Evolutionary conservation across 2,329 filamentous ascomycete species (phyloP), one percentile per base, ranked within the genome.

Genomic region (Talaromyces sp.): DNA sequence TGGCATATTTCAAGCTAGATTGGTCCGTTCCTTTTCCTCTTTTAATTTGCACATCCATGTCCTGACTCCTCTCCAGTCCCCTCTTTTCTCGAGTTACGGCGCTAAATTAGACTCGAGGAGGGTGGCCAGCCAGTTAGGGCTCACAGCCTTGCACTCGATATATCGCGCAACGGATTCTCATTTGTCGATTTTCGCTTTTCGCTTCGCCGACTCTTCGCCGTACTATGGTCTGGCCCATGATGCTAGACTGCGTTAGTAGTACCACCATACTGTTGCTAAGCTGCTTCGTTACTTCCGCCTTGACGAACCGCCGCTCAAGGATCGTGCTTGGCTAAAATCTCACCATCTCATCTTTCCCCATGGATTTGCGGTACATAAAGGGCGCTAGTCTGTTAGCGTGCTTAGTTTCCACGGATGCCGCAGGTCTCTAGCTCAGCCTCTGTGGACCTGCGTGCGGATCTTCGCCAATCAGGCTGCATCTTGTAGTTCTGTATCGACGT

Each of bases 371-470:
- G 50, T 63, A 63, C 50, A 63, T 57, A 57, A 63, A 63, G 61
- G 61, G 61, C 61, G 27, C 61, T 63, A 63, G 50, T 33, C 19
- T 9, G n/a, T 13, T 63, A 62, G 60, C 24, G 37, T 31, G 24
- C 49, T 24, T 62, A 47, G 61, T 41, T 56, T 47, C 61, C 61
- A 56, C 22, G 50, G 39, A 27, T 47, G 50, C 50, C 64, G 66
- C 64, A 68, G 66, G 61, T 22, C 71, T 67, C 57, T 39, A 39
- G 56, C 56, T 43, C 45, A 59, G 56, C 24, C 37, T 22, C 16
- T 59, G 56, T 59, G 56, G 56, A 59, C 56, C 56, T 59, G 56
- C 56, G 56, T 59, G 37, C 13, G 43, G 37, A 59, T 45, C 13
- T 45, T 22, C 37, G 22, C 56, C 56, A 59, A 59, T 59, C n/a